phyloP scores from a whole-genome alignment of 139 green algal species.

The Choricystis sp. region DNA sequence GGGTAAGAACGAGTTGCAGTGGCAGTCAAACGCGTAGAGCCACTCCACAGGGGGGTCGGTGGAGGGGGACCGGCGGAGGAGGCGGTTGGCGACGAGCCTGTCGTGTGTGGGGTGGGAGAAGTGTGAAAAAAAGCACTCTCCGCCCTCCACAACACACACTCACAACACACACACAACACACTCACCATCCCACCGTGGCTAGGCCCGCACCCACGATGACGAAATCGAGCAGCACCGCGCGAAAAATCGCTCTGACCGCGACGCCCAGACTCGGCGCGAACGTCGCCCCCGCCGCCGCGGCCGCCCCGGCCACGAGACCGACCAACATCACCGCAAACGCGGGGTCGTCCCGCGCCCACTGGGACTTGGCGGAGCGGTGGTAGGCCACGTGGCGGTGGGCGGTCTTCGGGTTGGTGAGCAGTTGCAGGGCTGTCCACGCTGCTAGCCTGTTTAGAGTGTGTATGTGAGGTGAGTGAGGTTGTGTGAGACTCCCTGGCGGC shows the following conservation, averaged over 20 bases:
- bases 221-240: slow-evolving; percentile 71
- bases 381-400: slow-evolving; percentile 80
- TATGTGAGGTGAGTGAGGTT: background rate
- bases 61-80: background rate
- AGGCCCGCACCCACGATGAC: slow-evolving; percentile 54
- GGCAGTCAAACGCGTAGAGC: slow-evolving; percentile 96
- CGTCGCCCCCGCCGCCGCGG: background rate
- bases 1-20: slow-evolving; percentile 95
- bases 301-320: slow-evolving; percentile 35
- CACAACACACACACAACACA: slow-evolving; percentile 64
- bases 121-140: background rate
- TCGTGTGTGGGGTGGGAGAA: background rate
- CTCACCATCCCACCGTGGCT: slow-evolving; percentile 71
- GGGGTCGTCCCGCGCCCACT: slow-evolving; percentile 93
- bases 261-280: background rate
- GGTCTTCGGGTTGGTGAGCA: background rate
- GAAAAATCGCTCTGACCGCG: slow-evolving; percentile 11
- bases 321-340: slow-evolving; percentile 78
- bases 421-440: background rate
- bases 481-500: too few relatives aligned
- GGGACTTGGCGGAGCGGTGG: slow-evolving; percentile 95
- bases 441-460: background rate
- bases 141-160: background rate
- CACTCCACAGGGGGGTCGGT: slow-evolving; percentile 5
- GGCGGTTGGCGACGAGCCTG: background rate